These are phyloP conservation scores for Zymoseptoria tritici DNA, from an alignment of 2,329 filamentous ascomycete species.

Conservation along the genomic window DNA sequence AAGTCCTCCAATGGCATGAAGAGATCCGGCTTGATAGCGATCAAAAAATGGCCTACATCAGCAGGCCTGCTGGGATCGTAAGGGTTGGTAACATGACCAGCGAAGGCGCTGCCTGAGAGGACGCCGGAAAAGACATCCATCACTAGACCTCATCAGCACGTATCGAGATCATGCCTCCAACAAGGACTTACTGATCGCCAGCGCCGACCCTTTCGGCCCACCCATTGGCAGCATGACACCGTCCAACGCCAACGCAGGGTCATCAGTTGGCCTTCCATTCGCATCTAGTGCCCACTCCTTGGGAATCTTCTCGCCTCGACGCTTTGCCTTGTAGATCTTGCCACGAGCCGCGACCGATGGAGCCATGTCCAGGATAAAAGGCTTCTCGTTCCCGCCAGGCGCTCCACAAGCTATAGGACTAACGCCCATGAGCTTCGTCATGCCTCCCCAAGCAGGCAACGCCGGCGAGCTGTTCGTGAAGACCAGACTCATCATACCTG, in stretches of 20 bases:
- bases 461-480: conserved; percentile 60
- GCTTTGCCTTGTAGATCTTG: conserved; percentile 63
- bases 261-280: conserved; percentile 47
- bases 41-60: conserved; percentile 32
- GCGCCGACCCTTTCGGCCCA: conserved; percentile 69
- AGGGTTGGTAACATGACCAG: conserved; percentile 66
- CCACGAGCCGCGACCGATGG: conserved; percentile 62
- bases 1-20: conserved; percentile 31
- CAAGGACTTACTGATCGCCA: conserved; percentile 51
- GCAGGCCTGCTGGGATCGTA: conserved; percentile 55
- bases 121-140: conserved; percentile 86
- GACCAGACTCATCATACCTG: conserved; percentile 54
- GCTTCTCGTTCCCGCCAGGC: conserved; percentile 51
- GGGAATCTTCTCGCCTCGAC: conserved; percentile 63
- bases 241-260: conserved; percentile 61
- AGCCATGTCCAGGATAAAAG: conserved; percentile 72
- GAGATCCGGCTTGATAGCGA: conserved; percentile 32
- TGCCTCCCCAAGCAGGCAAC: conserved; percentile 63
- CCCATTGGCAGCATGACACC: conserved; percentile 84
- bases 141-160: conserved; percentile 9
- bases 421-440: conserved; percentile 62
- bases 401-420: conserved; percentile 70
- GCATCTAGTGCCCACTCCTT: conserved; percentile 67
- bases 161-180: neutral
- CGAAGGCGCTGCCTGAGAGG: conserved; percentile 69